Conservation (phyloP, 352 stramenopile genomes). For the Lagenidium sp. region DNA sequence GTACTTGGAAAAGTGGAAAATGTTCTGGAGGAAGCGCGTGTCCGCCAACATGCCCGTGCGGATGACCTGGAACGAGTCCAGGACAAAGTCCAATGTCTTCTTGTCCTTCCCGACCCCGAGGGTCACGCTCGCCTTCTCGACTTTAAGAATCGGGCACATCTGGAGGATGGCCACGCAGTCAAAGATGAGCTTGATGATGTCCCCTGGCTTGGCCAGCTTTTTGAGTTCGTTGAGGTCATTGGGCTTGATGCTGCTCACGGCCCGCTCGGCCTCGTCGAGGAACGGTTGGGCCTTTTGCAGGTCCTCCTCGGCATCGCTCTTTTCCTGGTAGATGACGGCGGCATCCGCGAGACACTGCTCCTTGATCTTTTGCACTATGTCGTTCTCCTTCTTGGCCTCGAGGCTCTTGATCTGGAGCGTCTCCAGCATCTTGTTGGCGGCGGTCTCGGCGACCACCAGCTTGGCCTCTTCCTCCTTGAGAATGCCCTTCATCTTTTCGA, state of each 20-base stretch:
- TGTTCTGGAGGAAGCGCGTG: constrained; percentile 81
- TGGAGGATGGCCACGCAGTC: constrained; percentile 87
- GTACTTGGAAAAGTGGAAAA: constrained; percentile 88
- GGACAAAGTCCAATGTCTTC: constrained; percentile 70
- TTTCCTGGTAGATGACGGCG: constrained; percentile 70
- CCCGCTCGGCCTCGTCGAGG: constrained; percentile 82
- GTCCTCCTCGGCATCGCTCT: constrained; percentile 81
- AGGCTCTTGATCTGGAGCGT: constrained; percentile 65
- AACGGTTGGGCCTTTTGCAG: constrained; percentile 88
- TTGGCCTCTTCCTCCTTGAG: constrained; percentile 86
- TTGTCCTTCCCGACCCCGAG: constrained; percentile 84
- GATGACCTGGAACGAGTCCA: constrained; percentile 82
- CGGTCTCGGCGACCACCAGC: constrained; percentile 67
- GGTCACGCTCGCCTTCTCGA: constrained; percentile 48
- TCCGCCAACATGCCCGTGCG: constrained; percentile 84
- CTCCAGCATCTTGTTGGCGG: constrained; percentile 80
- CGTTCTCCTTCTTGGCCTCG: constrained; percentile 88
- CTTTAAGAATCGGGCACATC: constrained; percentile 73
- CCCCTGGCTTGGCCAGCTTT: constrained; percentile 83
- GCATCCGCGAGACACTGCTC: constrained; percentile 79
- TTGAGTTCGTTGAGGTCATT: constrained; percentile 91
- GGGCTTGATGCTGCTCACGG: constrained; percentile 81
- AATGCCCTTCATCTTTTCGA: constrained; percentile 87
- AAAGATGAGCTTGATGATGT: constrained; percentile 93
- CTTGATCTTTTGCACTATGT: constrained; percentile 84